A percentile compares a stretch with the other conserved stretches of the same genome.
These are phyloP conservation scores for Pichia sp. DNA, from an alignment of 1,139 yeast genomes.

Conservation along the genomic window DNA sequence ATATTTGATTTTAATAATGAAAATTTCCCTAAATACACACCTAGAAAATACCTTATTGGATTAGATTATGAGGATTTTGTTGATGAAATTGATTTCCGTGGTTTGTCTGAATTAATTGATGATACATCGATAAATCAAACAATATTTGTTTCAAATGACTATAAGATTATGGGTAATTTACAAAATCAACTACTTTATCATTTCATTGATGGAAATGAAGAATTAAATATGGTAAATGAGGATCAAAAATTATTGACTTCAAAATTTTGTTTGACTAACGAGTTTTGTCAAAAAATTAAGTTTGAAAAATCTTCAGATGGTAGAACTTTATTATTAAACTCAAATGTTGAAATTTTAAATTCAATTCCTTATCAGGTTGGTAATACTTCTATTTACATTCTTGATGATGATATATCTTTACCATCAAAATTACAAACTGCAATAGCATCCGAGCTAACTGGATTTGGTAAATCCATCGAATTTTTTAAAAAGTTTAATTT, in stretches of 20 bases:
- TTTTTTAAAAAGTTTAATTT: conserved; percentile 46
- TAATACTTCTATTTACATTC: conserved; percentile 55
- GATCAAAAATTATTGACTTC: conserved; percentile 38
- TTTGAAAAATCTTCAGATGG: conserved; percentile 28
- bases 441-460: conserved; percentile 44
- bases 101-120: conserved; percentile 51
- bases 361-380: conserved; percentile 46
- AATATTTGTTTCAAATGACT: conserved; percentile 39
- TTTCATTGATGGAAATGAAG: conserved; percentile 43
- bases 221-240: conserved; percentile 31
- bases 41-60: conserved; percentile 68
- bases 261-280: conserved; percentile 36
- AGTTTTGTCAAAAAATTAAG: conserved; percentile 44
- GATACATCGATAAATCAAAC: conserved; percentile 49
- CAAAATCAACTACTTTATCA: conserved; percentile 53
- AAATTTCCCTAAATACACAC: conserved; percentile 40
- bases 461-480: conserved; percentile 45
- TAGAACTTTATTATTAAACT: conserved; percentile 6
- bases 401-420: conserved; percentile 51
- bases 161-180: conserved; percentile 23
- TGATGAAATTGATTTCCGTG: conserved; percentile 60
- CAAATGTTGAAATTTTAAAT: conserved; percentile 34
- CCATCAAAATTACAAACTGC: conserved; percentile 51
- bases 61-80: conserved; percentile 63
- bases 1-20: conserved; percentile 34